phyloP scores from a whole-genome alignment of 73 alveolate species.

The Paramecium bursaria region DNA sequence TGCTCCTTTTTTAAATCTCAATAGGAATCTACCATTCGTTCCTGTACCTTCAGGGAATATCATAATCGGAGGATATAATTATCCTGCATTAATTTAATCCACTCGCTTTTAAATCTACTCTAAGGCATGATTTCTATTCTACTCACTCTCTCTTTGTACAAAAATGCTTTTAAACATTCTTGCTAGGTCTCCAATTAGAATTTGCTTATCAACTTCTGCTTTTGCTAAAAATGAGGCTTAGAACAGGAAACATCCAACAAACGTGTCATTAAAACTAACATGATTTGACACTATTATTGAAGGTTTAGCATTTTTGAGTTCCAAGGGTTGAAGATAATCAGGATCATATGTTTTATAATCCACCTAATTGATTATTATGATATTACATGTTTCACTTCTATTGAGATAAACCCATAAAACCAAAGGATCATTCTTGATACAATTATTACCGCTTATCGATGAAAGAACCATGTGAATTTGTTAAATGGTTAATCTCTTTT shows the following conservation, averaged over 20 bases:
- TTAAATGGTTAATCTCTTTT: no score
- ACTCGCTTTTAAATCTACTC: slow-evolving; percentile 69
- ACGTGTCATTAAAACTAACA: slow-evolving; percentile 65
- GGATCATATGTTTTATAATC: no score
- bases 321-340: no score
- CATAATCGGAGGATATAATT: slow-evolving; percentile 74
- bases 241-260: slow-evolving; percentile 20
- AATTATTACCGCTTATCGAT: no score
- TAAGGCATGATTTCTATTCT: slow-evolving; percentile 34
- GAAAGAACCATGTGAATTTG: no score
- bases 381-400: no score
- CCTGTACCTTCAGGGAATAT: slow-evolving; percentile 88
- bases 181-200: slow-evolving; percentile 60
- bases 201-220: slow-evolving; percentile 32
- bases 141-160: slow-evolving; percentile 65
- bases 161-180: slow-evolving; percentile 56
- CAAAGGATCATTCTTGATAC: no score
- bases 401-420: no score
- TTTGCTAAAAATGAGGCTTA: slow-evolving; percentile 65
- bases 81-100: slow-evolving; percentile 77
- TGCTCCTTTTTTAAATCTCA: slow-evolving; percentile 81
- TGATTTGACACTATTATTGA: slow-evolving; percentile 68
- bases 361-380: no score
- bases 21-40: slow-evolving; percentile 76
- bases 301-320: slow-evolving; percentile 25